Base-by-base conservation (phyloP, 768 basidiomycete genomes). In the Pleurotus citrinopileatus region DNA sequence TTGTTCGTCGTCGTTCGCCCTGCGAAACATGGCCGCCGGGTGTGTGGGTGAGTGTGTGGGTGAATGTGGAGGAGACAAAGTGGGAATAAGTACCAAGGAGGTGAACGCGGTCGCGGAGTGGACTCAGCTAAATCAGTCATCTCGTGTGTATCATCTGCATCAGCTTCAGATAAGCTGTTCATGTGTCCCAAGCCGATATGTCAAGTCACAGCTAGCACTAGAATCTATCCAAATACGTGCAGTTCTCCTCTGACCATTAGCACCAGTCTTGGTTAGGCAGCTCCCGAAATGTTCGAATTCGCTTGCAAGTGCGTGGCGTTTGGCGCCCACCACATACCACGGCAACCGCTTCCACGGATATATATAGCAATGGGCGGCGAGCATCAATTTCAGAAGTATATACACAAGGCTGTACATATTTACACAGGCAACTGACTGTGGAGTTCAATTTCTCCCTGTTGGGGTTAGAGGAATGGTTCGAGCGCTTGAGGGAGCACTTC, bases 401-500 rank as follows among this genome's bases (percentile, higher is more conserved):
- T n/a, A n/a, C n/a, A n/a, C n/a, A n/a, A n/a, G n/a, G n/a, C n/a
- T n/a, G n/a, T n/a, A n/a, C n/a, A n/a, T n/a, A n/a, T n/a, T n/a
- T n/a, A n/a, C n/a, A n/a, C n/a, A n/a, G n/a, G n/a, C n/a, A n/a
- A n/a, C n/a, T n/a, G n/a, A n/a, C n/a, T n/a, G n/a, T n/a, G n/a
- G n/a, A n/a, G n/a, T n/a, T n/a, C n/a, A n/a, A n/a, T n/a, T n/a
- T n/a, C n/a, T n/a, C n/a, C n/a, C n/a, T n/a, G n/a, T n/a, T n/a
- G n/a, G n/a, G n/a, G n/a, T 45, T 74, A 81, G 54, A 81, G 59
- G 75, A 78, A 84, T 7, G 81, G 80, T 59, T 68, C 61, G 46
- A 83, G 73, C 4, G 81, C 81, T 63, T 83, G 74, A 17, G 83
- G 84, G 58, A 84, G 72, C 52, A 84, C 73, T 42, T 67, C 64